Evolutionary conservation across 2,329 filamentous ascomycete species (phyloP).

Genomic region (Allantophomopsis cytisporea): DNA sequence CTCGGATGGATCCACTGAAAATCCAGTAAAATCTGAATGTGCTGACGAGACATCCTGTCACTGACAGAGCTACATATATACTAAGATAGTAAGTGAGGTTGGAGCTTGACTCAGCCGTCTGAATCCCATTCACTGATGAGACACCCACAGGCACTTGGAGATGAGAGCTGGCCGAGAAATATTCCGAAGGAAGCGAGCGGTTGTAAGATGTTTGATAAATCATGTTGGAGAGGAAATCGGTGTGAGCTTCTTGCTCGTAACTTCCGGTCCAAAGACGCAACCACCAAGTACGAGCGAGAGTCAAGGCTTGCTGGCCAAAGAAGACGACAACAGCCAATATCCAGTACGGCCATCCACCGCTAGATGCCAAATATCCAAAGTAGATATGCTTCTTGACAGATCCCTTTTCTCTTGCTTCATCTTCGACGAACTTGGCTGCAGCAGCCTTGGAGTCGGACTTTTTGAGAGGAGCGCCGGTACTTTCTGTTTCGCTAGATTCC

Average conservation of each 20-base stretch:
- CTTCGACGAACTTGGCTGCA: conserved; percentile 61
- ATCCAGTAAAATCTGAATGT: conserved; percentile 50
- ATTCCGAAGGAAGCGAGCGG: conserved; percentile 6
- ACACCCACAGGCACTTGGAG: too few relatives aligned
- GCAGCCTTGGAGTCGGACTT: conserved; percentile 31
- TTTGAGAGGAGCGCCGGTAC: conserved; percentile 28
- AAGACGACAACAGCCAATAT: conserved; percentile 36
- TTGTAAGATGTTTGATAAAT: conserved; percentile 19
- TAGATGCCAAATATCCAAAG: conserved; percentile 48
- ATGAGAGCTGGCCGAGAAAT: too few relatives aligned
- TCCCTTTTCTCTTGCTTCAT: conserved; percentile 60
- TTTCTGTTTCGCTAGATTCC: conserved; percentile 27
- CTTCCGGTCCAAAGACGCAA: conserved; percentile 45
- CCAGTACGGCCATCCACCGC: conserved; percentile 52
- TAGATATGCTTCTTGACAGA: conserved; percentile 58
- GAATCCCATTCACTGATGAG: too few relatives aligned
- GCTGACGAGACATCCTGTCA: conserved; percentile 41
- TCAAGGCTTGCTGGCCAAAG: conserved; percentile 35
- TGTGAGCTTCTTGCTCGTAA: conserved; percentile 20
- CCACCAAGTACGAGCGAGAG: conserved; percentile 43
- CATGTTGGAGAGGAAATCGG: conserved; percentile 19
- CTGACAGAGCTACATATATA: conserved; percentile 50
- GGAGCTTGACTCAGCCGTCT: conserved; percentile 11
- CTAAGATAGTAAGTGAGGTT: conserved; percentile 49
- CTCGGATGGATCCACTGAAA: conserved; percentile 50